Evolutionary conservation across 306 rosid genomes (phyloP), one percentile per base, ranked within the genome.

Genomic region (Quercus agrifolia): DNA sequence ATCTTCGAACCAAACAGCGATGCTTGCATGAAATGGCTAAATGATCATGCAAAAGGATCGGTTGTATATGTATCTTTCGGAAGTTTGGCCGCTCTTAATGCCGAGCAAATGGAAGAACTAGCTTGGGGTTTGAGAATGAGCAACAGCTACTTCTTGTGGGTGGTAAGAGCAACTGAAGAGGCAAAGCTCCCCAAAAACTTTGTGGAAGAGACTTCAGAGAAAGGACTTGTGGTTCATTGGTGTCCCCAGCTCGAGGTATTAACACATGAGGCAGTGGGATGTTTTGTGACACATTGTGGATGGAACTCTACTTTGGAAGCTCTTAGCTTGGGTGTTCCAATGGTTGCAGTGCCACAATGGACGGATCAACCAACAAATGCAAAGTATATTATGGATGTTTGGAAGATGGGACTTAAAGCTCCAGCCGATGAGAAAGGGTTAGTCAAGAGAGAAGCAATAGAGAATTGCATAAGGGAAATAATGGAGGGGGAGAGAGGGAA

Each of bases 1-100:
- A 88, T 92, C 33, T 87, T 84, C 35, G 6, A 58, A 38, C 6
- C 44, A 12, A 86, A 89, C 38, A 69, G 76, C 5, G 66, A 81
- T 10, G 62, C 73, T 19, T 72, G 70, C 68, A 71, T 31, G 6
- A 56, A 21, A 25, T 92, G 97, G 91, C 81, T 90, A 59, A 73
- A 82, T 28, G 44, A 64, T 64, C 46, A 4, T 2, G 14, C 46
- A 17, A 64, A 64, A 28, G 70, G 70, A 20, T 64, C 46, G 1
- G 70, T 64, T 30, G 44, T 64, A 2, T 64, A 64, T 64, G 46
- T 64, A 28, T 64, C 46, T 15, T 64, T 64, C 7, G 70, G 46
- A 2, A 64, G 70, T 30, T 15, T 64, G 46, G 70, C 20, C 2
- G 12, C 21, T 64, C 46, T 64, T 15, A n/a, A 30, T 5, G 70